Evolutionary conservation across 2,329 filamentous ascomycete species (phyloP).

Genomic region (Hirsutella minnesotensis): DNA sequence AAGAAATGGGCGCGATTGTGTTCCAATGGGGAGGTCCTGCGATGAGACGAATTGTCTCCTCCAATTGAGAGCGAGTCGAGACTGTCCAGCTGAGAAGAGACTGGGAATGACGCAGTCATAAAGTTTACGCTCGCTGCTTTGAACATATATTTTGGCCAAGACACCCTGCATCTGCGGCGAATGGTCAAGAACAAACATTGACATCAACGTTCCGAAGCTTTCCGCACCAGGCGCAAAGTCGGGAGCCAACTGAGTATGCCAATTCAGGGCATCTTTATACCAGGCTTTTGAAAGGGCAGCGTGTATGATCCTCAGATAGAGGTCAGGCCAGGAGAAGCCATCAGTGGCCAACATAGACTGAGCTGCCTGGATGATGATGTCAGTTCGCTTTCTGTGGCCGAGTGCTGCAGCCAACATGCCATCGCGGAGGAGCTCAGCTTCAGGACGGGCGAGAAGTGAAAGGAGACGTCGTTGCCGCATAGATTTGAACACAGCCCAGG

Average conservation of each 20-base stretch:
- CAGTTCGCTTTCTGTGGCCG: constrained; percentile 12
- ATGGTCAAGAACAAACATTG: constrained; percentile 26
- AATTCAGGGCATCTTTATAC: constrained; percentile 27
- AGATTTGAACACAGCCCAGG: constrained; percentile 15
- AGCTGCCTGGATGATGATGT: constrained; percentile 14
- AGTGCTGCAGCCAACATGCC: constrained; percentile 18
- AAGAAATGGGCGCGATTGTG: constrained; percentile 34
- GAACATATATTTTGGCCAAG: constrained; percentile 32
- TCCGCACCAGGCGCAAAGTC: constrained; percentile 28
- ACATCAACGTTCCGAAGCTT: constrained; percentile 31
- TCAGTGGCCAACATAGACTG: constrained; percentile 23
- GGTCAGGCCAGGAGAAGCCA: constrained; percentile 32
- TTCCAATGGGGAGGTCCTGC: constrained; percentile 28
- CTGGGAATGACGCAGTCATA: constrained; percentile 42
- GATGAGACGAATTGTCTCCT: constrained; percentile 27
- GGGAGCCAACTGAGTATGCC: constrained; percentile 34
- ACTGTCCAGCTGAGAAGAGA: constrained; percentile 34
- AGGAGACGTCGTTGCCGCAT: constrained; percentile 8
- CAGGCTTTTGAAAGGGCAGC: constrained; percentile 27
- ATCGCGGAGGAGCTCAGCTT: constrained; percentile 16
- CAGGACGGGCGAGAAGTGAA: constrained; percentile 9
- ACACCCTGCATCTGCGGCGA: constrained; percentile 24
- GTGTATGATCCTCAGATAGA: constrained; percentile 36
- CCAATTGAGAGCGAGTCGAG: constrained; percentile 34
- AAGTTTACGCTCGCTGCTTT: constrained; percentile 27